Evolutionary conservation across 495 filamentous ascomycete genomes (phyloP).

Genomic region (Glarea lozoyensis): DNA sequence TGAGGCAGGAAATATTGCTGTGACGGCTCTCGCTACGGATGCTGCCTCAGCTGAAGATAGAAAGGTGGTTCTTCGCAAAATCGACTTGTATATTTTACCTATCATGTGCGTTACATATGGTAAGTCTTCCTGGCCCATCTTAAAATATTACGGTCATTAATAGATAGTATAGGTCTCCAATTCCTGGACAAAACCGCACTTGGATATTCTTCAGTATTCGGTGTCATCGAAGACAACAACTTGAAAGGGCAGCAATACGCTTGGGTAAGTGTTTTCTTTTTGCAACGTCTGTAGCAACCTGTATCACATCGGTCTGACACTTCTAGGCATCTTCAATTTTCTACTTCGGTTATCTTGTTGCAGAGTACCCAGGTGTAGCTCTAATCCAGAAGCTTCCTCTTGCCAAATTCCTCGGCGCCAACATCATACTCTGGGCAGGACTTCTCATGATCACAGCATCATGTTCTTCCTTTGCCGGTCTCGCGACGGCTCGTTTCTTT

Average conservation of each 20-base stretch:
- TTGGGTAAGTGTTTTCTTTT: no score
- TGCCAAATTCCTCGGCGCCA: slow-evolving; percentile 48
- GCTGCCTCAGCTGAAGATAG: slow-evolving; percentile 14
- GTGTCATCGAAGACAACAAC: slow-evolving; percentile 32
- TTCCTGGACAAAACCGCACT: slow-evolving; percentile 56
- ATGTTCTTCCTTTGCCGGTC: slow-evolving; percentile 25
- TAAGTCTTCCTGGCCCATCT: slow-evolving; percentile 18
- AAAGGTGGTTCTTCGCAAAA: slow-evolving; percentile 18
- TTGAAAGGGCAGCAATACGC: slow-evolving; percentile 27
- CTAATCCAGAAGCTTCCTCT: slow-evolving; percentile 49
- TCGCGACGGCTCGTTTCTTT: slow-evolving; percentile 28
- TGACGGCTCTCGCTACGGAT: slow-evolving; percentile 15
- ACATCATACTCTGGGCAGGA: slow-evolving; percentile 49
- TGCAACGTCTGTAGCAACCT: slow-evolving; percentile 49
- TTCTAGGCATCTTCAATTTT: slow-evolving; percentile 39
- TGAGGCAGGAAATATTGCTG: slow-evolving; percentile 19
- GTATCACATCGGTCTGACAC: slow-evolving; percentile 51
- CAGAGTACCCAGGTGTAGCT: slow-evolving; percentile 51
- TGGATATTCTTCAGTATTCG: slow-evolving; percentile 54
- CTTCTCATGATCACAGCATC: slow-evolving; percentile 47
- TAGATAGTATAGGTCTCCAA: slow-evolving; percentile 33
- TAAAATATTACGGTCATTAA: slow-evolving; percentile 15
- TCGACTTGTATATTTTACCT: slow-evolving; percentile 37
- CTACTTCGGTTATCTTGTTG: slow-evolving; percentile 54
- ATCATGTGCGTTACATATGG: slow-evolving; percentile 33